Base-by-base conservation (phyloP, 129 eudicot genomes). In the Flaveria ramosissima region DNA sequence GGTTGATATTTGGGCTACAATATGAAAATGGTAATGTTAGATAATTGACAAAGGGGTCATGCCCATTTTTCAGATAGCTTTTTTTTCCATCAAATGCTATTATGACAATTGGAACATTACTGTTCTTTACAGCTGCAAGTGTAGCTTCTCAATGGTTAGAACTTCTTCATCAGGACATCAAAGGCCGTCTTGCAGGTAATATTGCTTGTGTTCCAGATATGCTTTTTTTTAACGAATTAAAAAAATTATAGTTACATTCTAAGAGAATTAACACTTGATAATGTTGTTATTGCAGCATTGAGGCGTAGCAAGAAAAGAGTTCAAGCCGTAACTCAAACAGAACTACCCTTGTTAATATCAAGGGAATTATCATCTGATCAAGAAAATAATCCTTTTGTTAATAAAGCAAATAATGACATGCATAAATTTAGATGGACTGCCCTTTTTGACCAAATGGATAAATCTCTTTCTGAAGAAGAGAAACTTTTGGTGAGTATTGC, bases 91-190 rank as follows among this genome's bases (percentile, higher is more conserved):
- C 15, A 45, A 62, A 17, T 57, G 51, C 27, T 42, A 70, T 70
- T 26, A 13, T 80, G 70, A 30, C 23, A 30, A 46, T 15, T 66
- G 20, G 27, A 55, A 47, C 51, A 47, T 63, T 23, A 30, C 23
- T 46, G 75, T 66, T 71, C 55, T 70, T 68, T 77, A 50, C 91
- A 94, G 99, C 89, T 86, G 97, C 98, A 53, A 85, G 77, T 81
- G 93, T 91, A 68, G 98, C 98, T 70, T 80, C 89, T 26, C 96
- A 89, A 67, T 94, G 98, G 98, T 76, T 94, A 75, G 96, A 91
- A 68, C 92, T 94, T 77, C 86, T 91, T 77, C 86, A 80, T 75
- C 93, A 85, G 80, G 98, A 94, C 84, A 86, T 89, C 32, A 88
- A 85, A 81, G 98, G 97, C 12, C 97, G 96, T 67, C 89, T 94